Conservation (phyloP, 805 yeast species). For the Yarrowia porcina region DNA sequence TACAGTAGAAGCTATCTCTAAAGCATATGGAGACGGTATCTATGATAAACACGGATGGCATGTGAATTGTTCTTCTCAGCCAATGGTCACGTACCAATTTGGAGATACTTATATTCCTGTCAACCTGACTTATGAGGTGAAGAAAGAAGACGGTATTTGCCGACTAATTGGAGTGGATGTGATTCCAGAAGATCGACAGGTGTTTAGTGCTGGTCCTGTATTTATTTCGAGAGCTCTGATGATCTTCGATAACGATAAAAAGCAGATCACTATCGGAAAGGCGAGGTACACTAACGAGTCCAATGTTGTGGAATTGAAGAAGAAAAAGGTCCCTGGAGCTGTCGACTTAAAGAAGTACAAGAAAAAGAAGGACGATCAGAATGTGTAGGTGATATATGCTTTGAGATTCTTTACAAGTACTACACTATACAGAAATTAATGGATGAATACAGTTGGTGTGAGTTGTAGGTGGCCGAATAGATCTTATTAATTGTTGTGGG, state of each 20-base stretch:
- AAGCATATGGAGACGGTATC: background rate
- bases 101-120: background rate
- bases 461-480: too few relatives aligned
- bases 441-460: too few relatives aligned
- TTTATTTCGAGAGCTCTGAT: background rate
- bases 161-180: background rate
- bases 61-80: background rate
- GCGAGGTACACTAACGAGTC: background rate
- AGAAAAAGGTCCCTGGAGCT: background rate
- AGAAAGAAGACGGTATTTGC: background rate
- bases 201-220: background rate
- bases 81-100: background rate
- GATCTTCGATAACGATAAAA: constrained; percentile 5
- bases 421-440: too few relatives aligned
- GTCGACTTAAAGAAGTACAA: background rate
- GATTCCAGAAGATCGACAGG: background rate
- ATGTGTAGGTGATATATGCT: background rate
- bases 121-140: background rate
- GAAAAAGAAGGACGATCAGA: background rate
- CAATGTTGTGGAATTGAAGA: background rate
- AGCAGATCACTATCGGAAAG: background rate
- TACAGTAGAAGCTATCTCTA: background rate
- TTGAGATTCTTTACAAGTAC: too few relatives aligned
- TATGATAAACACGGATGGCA: background rate
- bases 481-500: too few relatives aligned